Evolutionary conservation across 2,329 filamentous ascomycete genomes (phyloP), one percentile per base, ranked within the genome.

Genomic region (Setomelanomma holmii): DNA sequence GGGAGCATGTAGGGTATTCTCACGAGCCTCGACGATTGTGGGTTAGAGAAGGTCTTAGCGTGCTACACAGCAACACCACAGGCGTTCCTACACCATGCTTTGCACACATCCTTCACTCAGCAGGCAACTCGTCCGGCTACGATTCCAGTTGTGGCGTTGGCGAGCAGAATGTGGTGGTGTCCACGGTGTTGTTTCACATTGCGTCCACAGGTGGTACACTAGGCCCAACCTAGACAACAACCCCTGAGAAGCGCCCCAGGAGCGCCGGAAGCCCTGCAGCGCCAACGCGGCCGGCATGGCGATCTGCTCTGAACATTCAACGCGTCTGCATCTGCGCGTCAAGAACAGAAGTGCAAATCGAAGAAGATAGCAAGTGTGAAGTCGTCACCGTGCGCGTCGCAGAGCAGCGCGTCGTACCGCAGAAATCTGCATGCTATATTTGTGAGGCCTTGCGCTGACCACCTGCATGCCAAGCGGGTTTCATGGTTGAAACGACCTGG

Each of bases 381-480:
- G 23, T 20, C 5, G 33, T 45, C 34, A 23, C 16, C 34, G 17
- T 47, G 43, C 24, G 20, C 43, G 41, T 45, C 38, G 46, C 45
- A 51, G 49, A 60, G 53, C 50, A 45, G 35, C 33, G 47, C 55
- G 51, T 56, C 58, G 57, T 53, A 56, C 50, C 43, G 49, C 48
- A 45, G 41, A 60, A 42, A 56, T 61, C 62, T 64, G 53, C 52
- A 55, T 63, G 59, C 69, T 65, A 69, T 67, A 69, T 66, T 63
- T 67, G 66, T 51, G 55, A 55, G 66, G 61, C 64, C 60, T 58
- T 68, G 63, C 59, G 66, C 62, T 69, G 66, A 67, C 69, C 12
- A 47, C 70, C 70, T 73, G 72, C 67, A 62, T 57, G 54, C 64
- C 63, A 68, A 69, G 67, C 63, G 67, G 67, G 67, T 69, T 68